Conservation (phyloP, 2,329 filamentous ascomycete genomes). For the Immersiporthe knoxdaviesiana region DNA sequence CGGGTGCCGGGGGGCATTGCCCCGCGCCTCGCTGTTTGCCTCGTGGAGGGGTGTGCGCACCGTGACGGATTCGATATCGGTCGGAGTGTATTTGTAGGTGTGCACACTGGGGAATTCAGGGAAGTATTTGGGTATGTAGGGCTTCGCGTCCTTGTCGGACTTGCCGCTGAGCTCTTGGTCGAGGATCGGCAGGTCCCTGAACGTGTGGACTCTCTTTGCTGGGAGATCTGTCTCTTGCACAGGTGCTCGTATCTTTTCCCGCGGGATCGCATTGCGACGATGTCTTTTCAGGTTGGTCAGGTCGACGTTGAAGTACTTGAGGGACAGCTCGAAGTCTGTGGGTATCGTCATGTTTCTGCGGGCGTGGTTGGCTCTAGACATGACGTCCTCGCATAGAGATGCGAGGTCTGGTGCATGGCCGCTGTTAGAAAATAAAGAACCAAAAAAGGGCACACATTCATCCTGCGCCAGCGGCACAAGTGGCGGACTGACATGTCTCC, state of each 20-base stretch:
- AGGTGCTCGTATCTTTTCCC: conserved; percentile 42
- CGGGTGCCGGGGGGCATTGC: conserved; percentile 23
- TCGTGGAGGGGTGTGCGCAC: conserved; percentile 34
- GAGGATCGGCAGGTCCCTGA: conserved; percentile 47
- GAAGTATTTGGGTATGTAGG: conserved; percentile 62
- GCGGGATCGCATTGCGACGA: conserved; percentile 55
- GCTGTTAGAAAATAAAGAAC: conserved; percentile 3
- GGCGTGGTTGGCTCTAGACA: conserved; percentile 50
- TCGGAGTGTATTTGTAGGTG: conserved; percentile 64
- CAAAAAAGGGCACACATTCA: neutral
- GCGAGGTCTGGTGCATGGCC: conserved; percentile 47
- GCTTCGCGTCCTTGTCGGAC: conserved; percentile 57
- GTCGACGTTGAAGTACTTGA: conserved; percentile 56
- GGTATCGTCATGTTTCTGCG: conserved; percentile 59
- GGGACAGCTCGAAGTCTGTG: conserved; percentile 58
- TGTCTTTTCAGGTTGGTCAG: conserved; percentile 59
- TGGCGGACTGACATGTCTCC: conserved; percentile 56
- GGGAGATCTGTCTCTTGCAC: conserved; percentile 43
- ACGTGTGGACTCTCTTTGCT: conserved; percentile 34
- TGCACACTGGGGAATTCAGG: conserved; percentile 67
- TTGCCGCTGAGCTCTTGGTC: conserved; percentile 62
- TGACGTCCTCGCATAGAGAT: conserved; percentile 53
- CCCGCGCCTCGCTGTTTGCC: conserved; percentile 31
- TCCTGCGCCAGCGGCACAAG: neutral
- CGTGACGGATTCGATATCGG: conserved; percentile 42